phyloP scores from a whole-genome alignment of 2,329 filamentous ascomycete species.

The Emmonsiellopsis sp. region DNA sequence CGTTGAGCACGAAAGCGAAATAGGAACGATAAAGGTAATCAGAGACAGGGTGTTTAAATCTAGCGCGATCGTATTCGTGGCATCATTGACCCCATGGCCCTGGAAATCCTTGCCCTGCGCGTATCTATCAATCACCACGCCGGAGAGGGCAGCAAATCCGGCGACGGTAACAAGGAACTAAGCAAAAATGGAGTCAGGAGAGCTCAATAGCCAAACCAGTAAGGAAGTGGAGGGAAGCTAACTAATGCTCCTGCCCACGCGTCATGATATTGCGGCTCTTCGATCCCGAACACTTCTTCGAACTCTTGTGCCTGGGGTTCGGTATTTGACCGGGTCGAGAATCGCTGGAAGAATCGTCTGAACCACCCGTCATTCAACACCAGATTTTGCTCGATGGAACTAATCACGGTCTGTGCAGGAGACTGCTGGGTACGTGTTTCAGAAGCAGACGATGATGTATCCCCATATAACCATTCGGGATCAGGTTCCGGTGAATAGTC shows the following conservation, averaged over 20 bases:
- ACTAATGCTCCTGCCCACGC: conserved; percentile 11
- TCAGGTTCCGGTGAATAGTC: too few species aligned
- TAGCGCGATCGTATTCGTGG: conserved; percentile 57
- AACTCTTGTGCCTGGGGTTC: too few species aligned
- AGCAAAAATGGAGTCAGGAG: conserved; percentile 3
- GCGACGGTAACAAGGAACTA: conserved; percentile 61
- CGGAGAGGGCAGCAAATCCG: conserved; percentile 70
- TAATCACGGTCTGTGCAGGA: too few species aligned
- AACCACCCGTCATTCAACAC: too few species aligned
- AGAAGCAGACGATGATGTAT: too few species aligned
- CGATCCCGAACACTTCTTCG: too few species aligned
- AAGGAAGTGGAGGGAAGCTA: conserved; percentile 4
- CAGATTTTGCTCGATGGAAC: too few species aligned
- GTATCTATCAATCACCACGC: conserved; percentile 67
- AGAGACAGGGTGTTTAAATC: conserved; percentile 79
- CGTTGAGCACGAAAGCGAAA: conserved; percentile 67
- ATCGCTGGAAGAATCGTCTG: too few species aligned
- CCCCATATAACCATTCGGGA: too few species aligned
- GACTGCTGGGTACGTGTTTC: too few species aligned
- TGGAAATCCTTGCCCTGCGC: conserved; percentile 52
- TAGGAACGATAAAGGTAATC: conserved; percentile 66
- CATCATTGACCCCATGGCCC: conserved; percentile 65
- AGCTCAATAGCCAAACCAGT: not conserved
- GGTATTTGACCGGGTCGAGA: too few species aligned
- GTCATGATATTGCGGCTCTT: too few species aligned